Percentiles rank a stretch among this genome's conserved stretches.
These are phyloP conservation scores for Lachancea nothofagi DNA, from an alignment of 805 yeast species.

Conservation along the genomic window DNA sequence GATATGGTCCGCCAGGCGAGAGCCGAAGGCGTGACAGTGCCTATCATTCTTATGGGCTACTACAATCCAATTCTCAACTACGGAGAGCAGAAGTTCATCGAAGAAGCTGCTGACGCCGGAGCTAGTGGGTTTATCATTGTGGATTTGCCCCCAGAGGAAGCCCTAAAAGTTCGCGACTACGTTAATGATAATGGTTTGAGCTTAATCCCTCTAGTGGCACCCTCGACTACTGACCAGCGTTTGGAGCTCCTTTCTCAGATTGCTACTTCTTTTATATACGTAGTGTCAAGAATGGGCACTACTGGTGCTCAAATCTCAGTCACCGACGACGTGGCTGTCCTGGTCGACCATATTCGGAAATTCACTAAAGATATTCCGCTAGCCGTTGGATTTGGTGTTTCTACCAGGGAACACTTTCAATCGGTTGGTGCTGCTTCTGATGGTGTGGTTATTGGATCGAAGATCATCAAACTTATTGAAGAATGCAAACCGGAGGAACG, in stretches of 20 bases:
- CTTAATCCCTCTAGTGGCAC: conserved; percentile 92
- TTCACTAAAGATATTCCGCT: conserved; percentile 73
- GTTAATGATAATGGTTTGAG: conserved; percentile 67
- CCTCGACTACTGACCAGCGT: conserved; percentile 90
- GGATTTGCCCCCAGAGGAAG: conserved; percentile 98
- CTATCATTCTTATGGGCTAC: conserved; percentile 94
- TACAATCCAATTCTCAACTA: conserved; percentile 87
- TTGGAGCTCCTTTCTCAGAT: conserved; percentile 69
- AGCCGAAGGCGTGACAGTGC: conserved; percentile 75
- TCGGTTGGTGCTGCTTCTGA: conserved; percentile 78
- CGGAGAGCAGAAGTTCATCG: conserved; percentile 80
- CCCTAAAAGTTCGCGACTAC: conserved; percentile 71
- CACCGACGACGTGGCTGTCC: conserved; percentile 56
- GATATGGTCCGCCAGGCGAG: conserved; percentile 75
- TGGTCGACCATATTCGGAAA: conserved; percentile 70
- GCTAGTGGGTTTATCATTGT: conserved; percentile 93
- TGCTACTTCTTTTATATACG: conserved; percentile 94
- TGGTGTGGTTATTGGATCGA: conserved; percentile 95
- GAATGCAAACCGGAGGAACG: conserved; percentile 57
- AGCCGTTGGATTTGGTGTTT: conserved; percentile 97
- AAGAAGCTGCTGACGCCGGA: conserved; percentile 79
- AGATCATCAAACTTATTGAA: conserved; percentile 64
- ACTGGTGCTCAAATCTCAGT: conserved; percentile 76
- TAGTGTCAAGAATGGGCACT: conserved; percentile 96
- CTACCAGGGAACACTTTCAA: conserved; percentile 84